Base-by-base conservation (phyloP, 108 stramenopile genomes). In the Cyclotella choctawhatcheeana region DNA sequence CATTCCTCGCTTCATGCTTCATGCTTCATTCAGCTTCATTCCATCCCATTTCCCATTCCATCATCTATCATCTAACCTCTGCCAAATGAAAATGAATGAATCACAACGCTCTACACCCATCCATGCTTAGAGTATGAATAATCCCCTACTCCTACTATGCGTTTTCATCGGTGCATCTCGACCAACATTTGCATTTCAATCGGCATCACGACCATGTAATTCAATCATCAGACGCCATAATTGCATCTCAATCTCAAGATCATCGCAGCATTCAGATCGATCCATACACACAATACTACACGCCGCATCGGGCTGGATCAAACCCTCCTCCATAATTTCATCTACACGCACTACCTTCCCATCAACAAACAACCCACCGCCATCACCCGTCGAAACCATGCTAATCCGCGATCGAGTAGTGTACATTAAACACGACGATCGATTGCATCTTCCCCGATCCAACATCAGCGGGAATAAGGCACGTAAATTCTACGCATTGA, bases 401-500 rank as follows among this genome's bases (percentile, higher is more conserved):
- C 62, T 80, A 35, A 78, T 95, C 5, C 71, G 87, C 1, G 87
- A 87, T 51, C 66, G 88, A 52, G 44, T 72, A 0, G 85, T 92
- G 10, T 87, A 89, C 59, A 66, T 92, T 29, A 92, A 95, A 65
- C 81, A 88, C 6, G 94, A 95, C 65, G 91, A 95, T 35, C 65
- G 73, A 12, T 78, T 95, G 6, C 85, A 82, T 10, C 73, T 95
- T 13, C 56, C 68, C 21, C 73, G 69, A 8, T 91, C 91, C 4
- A 82, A 86, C 33, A 77, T 95, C 43, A 83, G 85, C 22, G 94
- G 94, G 0, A 95, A 95, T 76, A 95, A 95, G 74, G 94, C 91
- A 16, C 79, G 94, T 3, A 95, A 95, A 61, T 82, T 95, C 65
- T 73, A 85, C 20, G 69, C 84, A 14, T 60, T 95, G 31, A 88